Base-by-base conservation (phyloP, 352 stramenopile species). In the Phytophthora kernoviae region DNA sequence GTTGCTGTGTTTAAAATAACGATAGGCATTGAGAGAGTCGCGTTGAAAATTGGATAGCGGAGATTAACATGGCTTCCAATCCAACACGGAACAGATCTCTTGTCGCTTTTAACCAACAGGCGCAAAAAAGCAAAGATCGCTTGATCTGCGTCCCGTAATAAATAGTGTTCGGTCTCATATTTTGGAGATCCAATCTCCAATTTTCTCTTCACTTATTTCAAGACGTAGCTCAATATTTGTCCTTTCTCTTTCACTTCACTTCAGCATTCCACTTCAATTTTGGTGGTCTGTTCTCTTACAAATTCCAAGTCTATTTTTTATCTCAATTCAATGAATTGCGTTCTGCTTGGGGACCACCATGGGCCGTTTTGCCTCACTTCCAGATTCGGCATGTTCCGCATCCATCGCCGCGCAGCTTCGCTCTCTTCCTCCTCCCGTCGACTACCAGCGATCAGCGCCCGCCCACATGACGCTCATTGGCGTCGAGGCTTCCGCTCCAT, bases 401-500 rank as follows among this genome's bases (percentile, higher is more conserved):
- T 79, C 48, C 77, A 81, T 49, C 70, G 70, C 50, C 70, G 68
- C 45, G 43, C 54, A 42, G 43, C 52, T 11, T 65, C 49, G 34
- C 53, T 68, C 51, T 65, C 62, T 24, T 64, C 50, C n/a, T 50
- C 65, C 27, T 42, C 61, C 21, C 51, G 54, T 49, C 72, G 57
- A 42, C 44, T 64, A 17, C 52, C 67, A 33, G 52, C 50, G 24
- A 42, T 71, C 14, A 15, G 39, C 0, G 39, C 53, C 34, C 48
- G 20, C 32, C 62, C 40, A 40, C 55, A 9, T 14, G 47, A 18
- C 73, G 68, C 43, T 7, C n/a, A n/a, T n/a, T n/a, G n/a, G n/a
- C n/a, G n/a, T n/a, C 68, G 62, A 40, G 62, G 33, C 70, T 88
- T 88, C 59, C 75, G 78, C 50, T 57, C 68, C 18, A 55, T 88